Evolutionary conservation across 768 basidiomycete genomes (phyloP).

Genomic region (Leccinum longicurvipes): DNA sequence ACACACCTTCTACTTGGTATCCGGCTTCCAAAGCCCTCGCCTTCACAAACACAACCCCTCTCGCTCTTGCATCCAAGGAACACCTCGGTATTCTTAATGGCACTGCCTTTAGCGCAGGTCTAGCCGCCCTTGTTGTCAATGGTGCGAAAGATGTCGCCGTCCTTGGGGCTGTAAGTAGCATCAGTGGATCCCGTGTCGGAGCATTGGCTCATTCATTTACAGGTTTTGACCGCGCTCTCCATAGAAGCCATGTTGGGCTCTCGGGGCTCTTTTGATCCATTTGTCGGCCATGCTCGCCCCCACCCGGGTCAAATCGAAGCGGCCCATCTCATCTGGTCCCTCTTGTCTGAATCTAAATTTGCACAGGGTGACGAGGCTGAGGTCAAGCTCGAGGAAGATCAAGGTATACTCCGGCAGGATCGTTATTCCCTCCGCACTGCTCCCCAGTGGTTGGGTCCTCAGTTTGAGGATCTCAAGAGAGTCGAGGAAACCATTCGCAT

Average conservation of each 20-base stretch:
- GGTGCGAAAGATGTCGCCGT: conserved; percentile 68
- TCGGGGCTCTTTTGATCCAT: conserved; percentile 69
- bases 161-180: conserved; percentile 39
- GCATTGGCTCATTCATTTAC: conserved; percentile 9
- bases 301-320: conserved; percentile 85
- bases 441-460: conserved; percentile 84
- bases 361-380: conserved; percentile 73
- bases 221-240: conserved; percentile 80
- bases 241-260: conserved; percentile 78
- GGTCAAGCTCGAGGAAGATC: conserved; percentile 67
- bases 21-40: conserved; percentile 48
- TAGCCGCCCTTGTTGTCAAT: conserved; percentile 70
- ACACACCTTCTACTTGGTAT: conserved; percentile 8
- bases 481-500: conserved; percentile 61
- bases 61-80: conserved; percentile 70
- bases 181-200: not conserved
- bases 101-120: conserved; percentile 78
- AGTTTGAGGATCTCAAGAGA: conserved; percentile 72
- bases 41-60: conserved; percentile 57
- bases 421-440: conserved; percentile 64
- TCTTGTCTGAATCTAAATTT: conserved; percentile 67
- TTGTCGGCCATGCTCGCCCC: conserved; percentile 73
- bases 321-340: conserved; percentile 62
- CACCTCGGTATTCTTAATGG: conserved; percentile 83
- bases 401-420: conserved; percentile 75